These are phyloP conservation scores for Sanghuangporus baumii DNA, from an alignment of 1,284 basidiomycete genomes.

Conservation along the genomic window DNA sequence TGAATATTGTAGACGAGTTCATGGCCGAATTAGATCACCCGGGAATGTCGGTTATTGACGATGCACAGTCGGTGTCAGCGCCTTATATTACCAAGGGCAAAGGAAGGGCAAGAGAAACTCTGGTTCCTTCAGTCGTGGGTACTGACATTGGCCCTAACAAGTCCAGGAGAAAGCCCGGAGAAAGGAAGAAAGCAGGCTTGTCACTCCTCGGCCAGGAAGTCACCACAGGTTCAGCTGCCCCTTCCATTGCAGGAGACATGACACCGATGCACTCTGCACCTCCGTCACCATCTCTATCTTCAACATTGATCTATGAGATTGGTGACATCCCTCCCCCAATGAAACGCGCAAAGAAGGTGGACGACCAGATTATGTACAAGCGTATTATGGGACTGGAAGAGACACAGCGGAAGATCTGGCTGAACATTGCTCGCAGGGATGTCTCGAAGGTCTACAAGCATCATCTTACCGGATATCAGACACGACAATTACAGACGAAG, in stretches of 20 bases:
- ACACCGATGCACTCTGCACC: constrained; percentile 55
- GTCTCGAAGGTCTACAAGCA: constrained; percentile 85
- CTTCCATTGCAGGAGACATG: constrained; percentile 50
- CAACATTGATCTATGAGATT: constrained; percentile 62
- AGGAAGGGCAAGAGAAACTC: constrained; percentile 31
- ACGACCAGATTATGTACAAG: constrained; percentile 64
- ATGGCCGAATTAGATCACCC: constrained; percentile 40
- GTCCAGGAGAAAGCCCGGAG: constrained; percentile 34
- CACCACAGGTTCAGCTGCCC: constrained; percentile 46
- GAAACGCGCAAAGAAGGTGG: constrained; percentile 69
- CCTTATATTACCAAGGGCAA: constrained; percentile 33
- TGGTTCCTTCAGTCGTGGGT: constrained; percentile 7
- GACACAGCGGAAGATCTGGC: constrained; percentile 82
- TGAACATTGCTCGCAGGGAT: constrained; percentile 75
- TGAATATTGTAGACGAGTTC: constrained; percentile 30
- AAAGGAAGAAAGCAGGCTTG: constrained; percentile 41
- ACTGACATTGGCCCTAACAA: constrained; percentile 26
- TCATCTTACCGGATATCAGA: constrained; percentile 58
- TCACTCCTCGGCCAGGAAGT: constrained; percentile 42
- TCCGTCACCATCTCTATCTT: constrained; percentile 53
- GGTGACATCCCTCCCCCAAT: constrained; percentile 62
- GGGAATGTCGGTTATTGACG: constrained; percentile 25
- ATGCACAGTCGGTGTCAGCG: constrained; percentile 20
- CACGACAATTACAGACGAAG: constrained; percentile 62
- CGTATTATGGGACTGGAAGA: constrained; percentile 76